Conservation (phyloP, 2,329 filamentous ascomycete genomes). For the Penicillium sp. region DNA sequence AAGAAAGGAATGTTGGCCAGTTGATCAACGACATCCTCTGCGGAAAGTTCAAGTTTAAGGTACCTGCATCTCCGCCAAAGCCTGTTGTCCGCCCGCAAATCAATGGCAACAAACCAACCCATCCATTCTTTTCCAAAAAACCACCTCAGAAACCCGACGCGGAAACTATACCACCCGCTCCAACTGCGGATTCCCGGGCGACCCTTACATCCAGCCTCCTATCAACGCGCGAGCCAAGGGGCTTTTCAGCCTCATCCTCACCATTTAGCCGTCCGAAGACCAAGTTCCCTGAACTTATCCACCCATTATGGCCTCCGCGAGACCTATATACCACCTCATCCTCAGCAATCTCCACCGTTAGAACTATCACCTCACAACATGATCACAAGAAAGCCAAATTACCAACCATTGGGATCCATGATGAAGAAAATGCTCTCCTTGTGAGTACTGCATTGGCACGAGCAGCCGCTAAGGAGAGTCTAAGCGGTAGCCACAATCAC, state of each 20-base stretch:
- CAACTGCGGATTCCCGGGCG: neutral
- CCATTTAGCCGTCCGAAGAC: conserved; percentile 22
- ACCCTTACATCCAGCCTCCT: neutral
- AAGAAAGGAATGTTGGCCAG: conserved; percentile 52
- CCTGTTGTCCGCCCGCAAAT: conserved; percentile 12
- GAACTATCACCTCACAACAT: neutral
- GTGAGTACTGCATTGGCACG: conserved; percentile 14
- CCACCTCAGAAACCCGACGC: conserved; percentile 29
- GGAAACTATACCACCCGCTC: neutral
- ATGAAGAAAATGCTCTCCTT: conserved; percentile 35
- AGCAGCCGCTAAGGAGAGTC: conserved; percentile 1
- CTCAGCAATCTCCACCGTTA: neutral
- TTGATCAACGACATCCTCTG: conserved; percentile 64
- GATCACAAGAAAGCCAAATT: conserved; percentile 42
- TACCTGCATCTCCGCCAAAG: neutral
- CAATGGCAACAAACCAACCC: conserved; percentile 49
- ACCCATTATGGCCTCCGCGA: conserved; percentile 42
- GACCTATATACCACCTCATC: conserved; percentile 37
- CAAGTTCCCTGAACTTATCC: conserved; percentile 33
- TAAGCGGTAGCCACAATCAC: neutral
- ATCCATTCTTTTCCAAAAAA: conserved; percentile 70
- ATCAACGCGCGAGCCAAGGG: neutral
- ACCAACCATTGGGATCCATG: conserved; percentile 30
- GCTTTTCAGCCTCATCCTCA: neutral
- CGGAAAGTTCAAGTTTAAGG: conserved; percentile 32